Conservation (phyloP, 192 early-diverging fungal species). For the Coemansia umbellata region DNA sequence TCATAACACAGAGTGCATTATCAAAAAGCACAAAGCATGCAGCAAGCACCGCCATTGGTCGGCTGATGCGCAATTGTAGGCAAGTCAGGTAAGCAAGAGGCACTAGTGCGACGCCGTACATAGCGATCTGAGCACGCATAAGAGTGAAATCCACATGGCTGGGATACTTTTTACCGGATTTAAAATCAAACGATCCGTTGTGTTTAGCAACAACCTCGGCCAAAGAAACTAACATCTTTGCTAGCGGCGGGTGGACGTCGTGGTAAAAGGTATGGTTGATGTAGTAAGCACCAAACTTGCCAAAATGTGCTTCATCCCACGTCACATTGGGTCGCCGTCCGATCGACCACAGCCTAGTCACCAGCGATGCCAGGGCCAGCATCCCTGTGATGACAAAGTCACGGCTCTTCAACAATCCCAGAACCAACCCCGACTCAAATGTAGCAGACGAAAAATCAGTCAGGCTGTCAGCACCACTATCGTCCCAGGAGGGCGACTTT, state of each 20-base stretch:
- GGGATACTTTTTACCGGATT: constrained; percentile 62
- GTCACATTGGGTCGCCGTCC: constrained; percentile 57
- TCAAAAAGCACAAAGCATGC: constrained; percentile 65
- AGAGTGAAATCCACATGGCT: constrained; percentile 58
- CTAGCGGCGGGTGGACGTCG: constrained; percentile 96
- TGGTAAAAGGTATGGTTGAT: constrained; percentile 91
- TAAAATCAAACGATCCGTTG: constrained; percentile 69
- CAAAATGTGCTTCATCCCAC: constrained; percentile 70
- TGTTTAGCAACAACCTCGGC: constrained; percentile 59
- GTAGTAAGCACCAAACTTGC: constrained; percentile 85
- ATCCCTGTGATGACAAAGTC: constrained; percentile 48
- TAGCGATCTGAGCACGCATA: constrained; percentile 61
- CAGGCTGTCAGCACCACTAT: background rate
- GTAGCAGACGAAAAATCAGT: constrained; percentile 31
- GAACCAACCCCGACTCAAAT: constrained; percentile 17
- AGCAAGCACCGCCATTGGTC: constrained; percentile 52
- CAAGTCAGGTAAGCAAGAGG: constrained; percentile 70
- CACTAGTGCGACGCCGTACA: constrained; percentile 65
- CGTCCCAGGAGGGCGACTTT: background rate
- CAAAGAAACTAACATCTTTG: constrained; percentile 71
- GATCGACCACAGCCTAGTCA: constrained; percentile 64
- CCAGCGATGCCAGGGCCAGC: constrained; percentile 62
- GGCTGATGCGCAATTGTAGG: constrained; percentile 55
- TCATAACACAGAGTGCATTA: constrained; percentile 62
- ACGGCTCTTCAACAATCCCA: constrained; percentile 47